Base-by-base conservation (phyloP, 768 basidiomycete genomes). In the Omphalotus guepiniiformis region DNA sequence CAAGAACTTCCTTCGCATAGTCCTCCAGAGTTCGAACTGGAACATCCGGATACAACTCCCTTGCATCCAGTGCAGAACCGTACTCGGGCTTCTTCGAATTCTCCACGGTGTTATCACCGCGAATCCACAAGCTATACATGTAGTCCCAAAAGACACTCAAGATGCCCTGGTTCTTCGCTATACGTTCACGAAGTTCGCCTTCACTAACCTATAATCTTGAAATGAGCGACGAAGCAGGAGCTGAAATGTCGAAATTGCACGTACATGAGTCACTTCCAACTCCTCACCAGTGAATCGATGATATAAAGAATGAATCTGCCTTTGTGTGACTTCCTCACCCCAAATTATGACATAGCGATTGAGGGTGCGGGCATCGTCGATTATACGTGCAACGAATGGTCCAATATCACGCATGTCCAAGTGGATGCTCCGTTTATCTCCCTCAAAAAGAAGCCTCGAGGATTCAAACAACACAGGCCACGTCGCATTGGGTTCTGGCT, bases 291-390 rank as follows among this genome's bases (percentile, higher is more conserved):
- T 53, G 1, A 56, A 16, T 16, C 52, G 40, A 32, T 58, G 56
- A 2, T 52, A 48, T 19, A 64, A 27, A 19, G 55, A n/a, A 18
- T 53, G 55, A 21, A 52, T 47, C 51, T 64, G 59, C 9, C 49
- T 46, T 40, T 58, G 48, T 6, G 56, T 59, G 9, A 58, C 25
- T 30, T 63, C 58, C 7, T 64, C 65, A 21, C 58, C 54, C 50
- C 59, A 61, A 4, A 53, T 50, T 9, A 60, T 55, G 4, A 67
- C 60, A 18, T 39, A 55, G 23, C 58, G 59, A 49, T 68, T 66
- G 25, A 65, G 36, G 15, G 66, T 67, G 6, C 64, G 53, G 28
- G 53, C 47, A 38, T 68, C 66, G 13, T 54, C 55, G 35, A 68
- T 54, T 38, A 67, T 64, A 23, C 54, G 59, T 12, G 55, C 60